A percentile compares a stretch with the other conserved stretches of the same genome.
phyloP scores from a whole-genome alignment of 1,139 yeast species.

The Candida pseudoviswanathii region DNA sequence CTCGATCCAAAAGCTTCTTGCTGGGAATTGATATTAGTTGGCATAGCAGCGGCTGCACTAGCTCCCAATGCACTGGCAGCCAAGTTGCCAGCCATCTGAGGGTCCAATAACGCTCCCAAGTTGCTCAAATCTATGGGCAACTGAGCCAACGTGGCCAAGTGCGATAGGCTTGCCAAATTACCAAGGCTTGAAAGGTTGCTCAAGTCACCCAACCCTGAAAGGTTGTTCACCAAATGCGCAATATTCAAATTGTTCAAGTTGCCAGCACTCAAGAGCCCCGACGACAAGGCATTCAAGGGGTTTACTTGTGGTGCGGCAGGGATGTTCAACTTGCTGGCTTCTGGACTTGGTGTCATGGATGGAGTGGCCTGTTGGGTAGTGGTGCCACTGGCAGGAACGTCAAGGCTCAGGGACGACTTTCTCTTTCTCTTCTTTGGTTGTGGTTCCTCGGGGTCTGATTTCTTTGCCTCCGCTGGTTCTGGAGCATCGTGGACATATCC shows the following conservation, averaged over 20 bases:
- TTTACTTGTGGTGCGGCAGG: constrained; percentile 13
- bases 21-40: neutral
- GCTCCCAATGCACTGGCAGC: constrained; percentile 5
- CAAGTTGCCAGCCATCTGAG: constrained; percentile 17
- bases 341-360: constrained; percentile 22
- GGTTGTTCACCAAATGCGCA: constrained; percentile 47
- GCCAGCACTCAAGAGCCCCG: constrained; percentile 41
- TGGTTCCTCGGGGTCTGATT: constrained; percentile 3
- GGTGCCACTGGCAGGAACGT: constrained; percentile 8
- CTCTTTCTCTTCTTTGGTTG: constrained; percentile 10
- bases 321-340: neutral
- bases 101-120: constrained; percentile 33
- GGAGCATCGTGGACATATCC: constrained; percentile 40
- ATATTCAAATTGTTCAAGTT: constrained; percentile 47
- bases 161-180: constrained; percentile 42
- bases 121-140: constrained; percentile 45
- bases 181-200: constrained; percentile 37
- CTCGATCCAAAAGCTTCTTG: neutral
- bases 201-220: constrained; percentile 28
- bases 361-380: constrained; percentile 26
- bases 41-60: constrained; percentile 6
- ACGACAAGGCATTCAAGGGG: constrained; percentile 15
- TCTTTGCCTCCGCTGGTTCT: neutral
- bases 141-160: constrained; percentile 48
- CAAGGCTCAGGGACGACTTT: constrained; percentile 7